Conservation (phyloP, 2,329 filamentous ascomycete genomes). For the Calonectria leucothoes region DNA sequence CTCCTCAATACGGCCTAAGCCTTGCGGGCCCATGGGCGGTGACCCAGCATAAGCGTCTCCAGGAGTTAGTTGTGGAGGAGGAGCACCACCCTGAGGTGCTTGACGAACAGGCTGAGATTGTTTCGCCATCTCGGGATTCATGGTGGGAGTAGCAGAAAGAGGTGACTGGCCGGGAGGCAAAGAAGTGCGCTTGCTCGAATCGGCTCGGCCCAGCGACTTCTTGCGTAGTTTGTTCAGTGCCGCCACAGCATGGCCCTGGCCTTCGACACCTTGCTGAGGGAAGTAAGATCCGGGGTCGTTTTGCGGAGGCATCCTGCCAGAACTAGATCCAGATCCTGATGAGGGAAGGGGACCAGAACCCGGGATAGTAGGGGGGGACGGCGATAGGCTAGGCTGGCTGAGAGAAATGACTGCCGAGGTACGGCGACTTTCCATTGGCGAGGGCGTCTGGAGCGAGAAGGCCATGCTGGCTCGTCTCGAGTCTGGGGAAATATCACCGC, state of each 20-base stretch:
- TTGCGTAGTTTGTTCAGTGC: slow-evolving; percentile 39
- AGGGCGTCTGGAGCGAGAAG: slow-evolving; percentile 41
- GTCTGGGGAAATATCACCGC: slow-evolving; percentile 40
- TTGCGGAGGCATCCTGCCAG: slow-evolving; percentile 34
- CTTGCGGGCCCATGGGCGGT: slow-evolving; percentile 22
- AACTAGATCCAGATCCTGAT: slow-evolving; percentile 10
- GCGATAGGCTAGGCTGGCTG: slow-evolving; percentile 25
- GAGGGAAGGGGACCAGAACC: background rate
- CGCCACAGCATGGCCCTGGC: slow-evolving; percentile 33
- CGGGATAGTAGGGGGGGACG: background rate
- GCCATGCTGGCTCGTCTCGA: slow-evolving; percentile 43
- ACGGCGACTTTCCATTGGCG: slow-evolving; percentile 42
- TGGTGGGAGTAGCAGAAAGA: slow-evolving; percentile 12
- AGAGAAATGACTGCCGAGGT: slow-evolving; percentile 35
- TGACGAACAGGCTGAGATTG: slow-evolving; percentile 31
- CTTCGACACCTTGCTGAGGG: slow-evolving; percentile 26
- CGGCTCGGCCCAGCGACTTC: slow-evolving; percentile 33
- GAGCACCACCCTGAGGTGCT: slow-evolving; percentile 19
- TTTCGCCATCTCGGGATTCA: background rate
- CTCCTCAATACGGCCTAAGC: slow-evolving; percentile 41
- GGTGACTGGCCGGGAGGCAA: slow-evolving; percentile 34
- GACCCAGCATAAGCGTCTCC: background rate
- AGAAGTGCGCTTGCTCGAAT: slow-evolving; percentile 35
- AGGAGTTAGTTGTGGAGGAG: slow-evolving; percentile 2
- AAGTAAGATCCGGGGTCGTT: slow-evolving; percentile 36